Percentiles rank a stretch among this genome's conserved stretches.
These are phyloP conservation scores for Alternaria atra DNA, from an alignment of 2,329 filamentous ascomycete genomes.

Conservation along the genomic window DNA sequence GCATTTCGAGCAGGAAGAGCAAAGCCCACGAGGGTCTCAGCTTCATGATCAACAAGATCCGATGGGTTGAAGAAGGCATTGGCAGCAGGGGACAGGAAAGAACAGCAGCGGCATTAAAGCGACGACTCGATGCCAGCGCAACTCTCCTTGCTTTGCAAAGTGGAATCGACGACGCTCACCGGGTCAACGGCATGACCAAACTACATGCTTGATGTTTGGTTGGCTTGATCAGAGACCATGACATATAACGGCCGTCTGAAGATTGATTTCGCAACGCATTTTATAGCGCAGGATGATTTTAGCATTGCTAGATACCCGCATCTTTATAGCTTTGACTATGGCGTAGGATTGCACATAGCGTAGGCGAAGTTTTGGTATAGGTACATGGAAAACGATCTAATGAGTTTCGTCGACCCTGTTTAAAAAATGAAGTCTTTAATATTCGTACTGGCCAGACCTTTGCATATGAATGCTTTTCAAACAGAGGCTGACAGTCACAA, in stretches of 20 bases:
- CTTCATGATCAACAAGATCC: slow-evolving; percentile 81
- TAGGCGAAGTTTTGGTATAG: slow-evolving; percentile 3
- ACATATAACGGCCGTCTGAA: slow-evolving; percentile 24
- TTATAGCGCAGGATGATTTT: slow-evolving; percentile 35
- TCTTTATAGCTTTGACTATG: slow-evolving; percentile 34
- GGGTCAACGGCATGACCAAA: slow-evolving; percentile 39
- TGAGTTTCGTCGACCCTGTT: slow-evolving; percentile 6
- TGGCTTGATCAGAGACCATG: slow-evolving; percentile 11
- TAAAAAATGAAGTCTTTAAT: not conserved
- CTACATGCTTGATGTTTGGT: slow-evolving; percentile 36
- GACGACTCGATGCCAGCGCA: slow-evolving; percentile 48
- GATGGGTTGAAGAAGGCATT: slow-evolving; percentile 82
- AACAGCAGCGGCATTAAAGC: slow-evolving; percentile 49
- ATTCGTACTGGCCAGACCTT: not conserved
- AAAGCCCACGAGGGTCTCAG: slow-evolving; percentile 87
- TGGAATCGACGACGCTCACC: slow-evolving; percentile 33
- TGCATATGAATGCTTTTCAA: not conserved
- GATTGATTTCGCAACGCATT: slow-evolving; percentile 21
- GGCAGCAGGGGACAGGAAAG: slow-evolving; percentile 51
- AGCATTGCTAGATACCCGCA: slow-evolving; percentile 54
- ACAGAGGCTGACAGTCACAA: not conserved
- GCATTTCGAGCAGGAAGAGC: slow-evolving; percentile 83
- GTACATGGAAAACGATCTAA: slow-evolving; percentile 8
- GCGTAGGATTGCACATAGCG: slow-evolving; percentile 20
- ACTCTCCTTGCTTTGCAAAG: slow-evolving; percentile 45